phyloP scores from a whole-genome alignment of 768 basidiomycete species.

The Tricholoma flavovirens region DNA sequence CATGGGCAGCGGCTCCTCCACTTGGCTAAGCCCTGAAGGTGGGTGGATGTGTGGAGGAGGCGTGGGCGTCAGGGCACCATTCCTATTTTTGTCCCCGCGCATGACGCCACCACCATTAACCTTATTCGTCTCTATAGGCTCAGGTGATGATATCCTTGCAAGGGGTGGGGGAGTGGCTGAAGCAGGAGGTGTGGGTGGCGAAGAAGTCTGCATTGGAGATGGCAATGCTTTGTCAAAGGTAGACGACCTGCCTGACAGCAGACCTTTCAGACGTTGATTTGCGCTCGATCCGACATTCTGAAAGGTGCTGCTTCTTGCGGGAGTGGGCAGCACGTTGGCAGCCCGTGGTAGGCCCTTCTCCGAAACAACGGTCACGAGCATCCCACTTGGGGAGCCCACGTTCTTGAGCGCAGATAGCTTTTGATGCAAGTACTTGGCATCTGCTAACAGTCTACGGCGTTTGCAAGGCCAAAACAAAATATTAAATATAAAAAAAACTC shows the following conservation, averaged over 20 bases:
- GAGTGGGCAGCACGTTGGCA: conserved; percentile 17
- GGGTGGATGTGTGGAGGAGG: conserved; percentile 5
- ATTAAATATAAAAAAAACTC: not conserved
- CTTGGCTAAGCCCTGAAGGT: conserved; percentile 17
- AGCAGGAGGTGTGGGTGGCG: conserved; percentile 18
- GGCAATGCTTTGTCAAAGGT: conserved; percentile 32
- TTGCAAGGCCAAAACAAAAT: not conserved
- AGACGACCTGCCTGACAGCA: conserved; percentile 35
- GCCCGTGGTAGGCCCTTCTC: conserved; percentile 62
- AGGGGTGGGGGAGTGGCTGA: conserved; percentile 20
- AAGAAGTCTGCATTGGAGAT: conserved; percentile 22
- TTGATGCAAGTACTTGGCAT: conserved; percentile 71
- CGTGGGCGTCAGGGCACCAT: conserved; percentile 1
- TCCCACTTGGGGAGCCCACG: conserved; percentile 61
- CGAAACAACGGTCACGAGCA: conserved; percentile 80
- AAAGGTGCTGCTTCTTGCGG: conserved; percentile 31
- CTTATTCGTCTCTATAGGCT: conserved; percentile 5
- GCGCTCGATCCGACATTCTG: conserved; percentile 24
- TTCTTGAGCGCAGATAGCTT: conserved; percentile 73
- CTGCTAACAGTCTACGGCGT: conserved; percentile 61
- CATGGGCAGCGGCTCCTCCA: conserved; percentile 15
- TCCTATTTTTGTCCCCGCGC: conserved; percentile 1
- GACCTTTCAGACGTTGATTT: conserved; percentile 44
- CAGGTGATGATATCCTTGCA: conserved; percentile 15
- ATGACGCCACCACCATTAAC: conserved; percentile 4